phyloP scores from a whole-genome alignment of 257 asterid species.

The Handroanthus guayacan region DNA sequence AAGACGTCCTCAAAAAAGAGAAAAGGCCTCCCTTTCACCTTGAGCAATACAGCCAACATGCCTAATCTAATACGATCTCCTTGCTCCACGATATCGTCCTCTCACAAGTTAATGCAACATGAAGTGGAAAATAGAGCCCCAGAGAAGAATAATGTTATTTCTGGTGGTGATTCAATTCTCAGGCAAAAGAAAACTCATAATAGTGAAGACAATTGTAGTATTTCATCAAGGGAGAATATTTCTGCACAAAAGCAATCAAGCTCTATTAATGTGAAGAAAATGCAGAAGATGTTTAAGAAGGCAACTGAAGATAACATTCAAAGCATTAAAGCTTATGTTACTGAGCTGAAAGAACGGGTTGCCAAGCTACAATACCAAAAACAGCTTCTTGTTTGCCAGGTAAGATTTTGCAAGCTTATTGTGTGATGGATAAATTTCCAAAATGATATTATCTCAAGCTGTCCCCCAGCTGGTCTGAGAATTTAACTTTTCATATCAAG shows the following conservation, averaged over 20 bases:
- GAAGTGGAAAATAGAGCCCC: constrained; percentile 84
- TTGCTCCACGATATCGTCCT: constrained; percentile 70
- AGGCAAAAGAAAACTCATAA: constrained; percentile 47
- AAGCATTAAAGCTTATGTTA: constrained; percentile 85
- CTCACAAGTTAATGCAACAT: constrained; percentile 53
- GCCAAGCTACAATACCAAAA: constrained; percentile 97
- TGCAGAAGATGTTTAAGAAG: constrained; percentile 90
- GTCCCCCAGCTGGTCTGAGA: not conserved
- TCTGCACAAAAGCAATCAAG: constrained; percentile 61
- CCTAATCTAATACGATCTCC: constrained; percentile 80
- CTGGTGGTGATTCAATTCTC: constrained; percentile 37
- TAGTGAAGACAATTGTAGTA: constrained; percentile 44
- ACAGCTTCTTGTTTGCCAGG: constrained; percentile 98
- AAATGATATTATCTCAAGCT: not conserved
- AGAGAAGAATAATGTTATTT: constrained; percentile 40
- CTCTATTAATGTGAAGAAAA: constrained; percentile 81
- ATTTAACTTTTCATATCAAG: too few species aligned
- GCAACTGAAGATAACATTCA: constrained; percentile 91
- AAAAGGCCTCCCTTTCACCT: constrained; percentile 69
- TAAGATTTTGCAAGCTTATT: constrained; percentile 28
- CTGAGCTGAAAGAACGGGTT: constrained; percentile 92
- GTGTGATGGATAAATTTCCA: too few species aligned
- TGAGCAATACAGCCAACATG: constrained; percentile 81
- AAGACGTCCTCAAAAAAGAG: constrained; percentile 65
- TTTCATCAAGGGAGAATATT: constrained; percentile 51